Evolutionary conservation across 441 rosid species (phyloP).

Genomic region (Erysimum pusillum): DNA sequence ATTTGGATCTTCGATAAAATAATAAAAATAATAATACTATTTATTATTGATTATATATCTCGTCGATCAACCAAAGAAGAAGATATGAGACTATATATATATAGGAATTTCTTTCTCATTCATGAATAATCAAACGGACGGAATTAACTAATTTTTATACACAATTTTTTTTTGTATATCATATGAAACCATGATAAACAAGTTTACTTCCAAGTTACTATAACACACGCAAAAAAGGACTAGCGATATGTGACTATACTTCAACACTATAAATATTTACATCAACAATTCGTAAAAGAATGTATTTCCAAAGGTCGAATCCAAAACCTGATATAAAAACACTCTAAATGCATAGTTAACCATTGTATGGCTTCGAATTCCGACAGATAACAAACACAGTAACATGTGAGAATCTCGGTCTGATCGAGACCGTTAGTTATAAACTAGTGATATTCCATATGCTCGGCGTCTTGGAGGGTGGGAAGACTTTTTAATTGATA

Average conservation of each 20-base stretch:
- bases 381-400: background rate
- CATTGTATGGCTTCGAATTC: background rate
- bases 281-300: background rate
- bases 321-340: background rate
- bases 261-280: background rate
- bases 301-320: background rate
- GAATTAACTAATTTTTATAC: background rate
- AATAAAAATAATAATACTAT: background rate
- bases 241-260: background rate
- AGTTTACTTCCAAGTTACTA: background rate
- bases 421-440: conserved; percentile 9
- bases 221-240: background rate
- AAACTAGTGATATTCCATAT: background rate
- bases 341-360: background rate
- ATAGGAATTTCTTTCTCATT: background rate
- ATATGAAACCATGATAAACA: background rate
- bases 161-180: background rate
- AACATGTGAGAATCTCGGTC: conserved; percentile 16
- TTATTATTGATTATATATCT: background rate
- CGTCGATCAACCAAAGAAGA: background rate
- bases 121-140: background rate
- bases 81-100: background rate
- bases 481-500: background rate
- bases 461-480: conserved; percentile 6
- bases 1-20: background rate